Percentiles rank a stretch among this genome's conserved stretches.
Conservation (phyloP, 257 asterid species). For the Scutellaria barbata region DNA sequence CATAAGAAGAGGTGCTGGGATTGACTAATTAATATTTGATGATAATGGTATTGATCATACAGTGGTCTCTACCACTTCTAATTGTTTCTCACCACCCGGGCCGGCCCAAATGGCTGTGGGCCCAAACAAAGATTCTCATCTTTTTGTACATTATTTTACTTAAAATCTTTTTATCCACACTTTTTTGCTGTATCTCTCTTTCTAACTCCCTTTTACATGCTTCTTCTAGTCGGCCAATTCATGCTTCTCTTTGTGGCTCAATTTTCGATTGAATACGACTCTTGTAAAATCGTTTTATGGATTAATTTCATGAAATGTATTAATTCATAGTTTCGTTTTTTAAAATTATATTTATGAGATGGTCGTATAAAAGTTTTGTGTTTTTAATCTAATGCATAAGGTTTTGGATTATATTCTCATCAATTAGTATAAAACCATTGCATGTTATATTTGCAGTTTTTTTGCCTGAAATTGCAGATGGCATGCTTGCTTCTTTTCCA, state of each 20-base stretch:
- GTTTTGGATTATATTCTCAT: too few species aligned
- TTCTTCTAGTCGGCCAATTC: neutral
- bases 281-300: neutral
- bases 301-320: too few species aligned
- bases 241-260: neutral
- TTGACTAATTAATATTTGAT: neutral
- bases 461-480: neutral
- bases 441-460: neutral
- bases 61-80: slow-evolving; percentile 36
- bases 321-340: neutral
- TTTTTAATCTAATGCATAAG: too few species aligned
- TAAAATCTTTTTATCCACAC: neutral
- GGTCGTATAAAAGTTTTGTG: too few species aligned
- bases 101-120: slow-evolving; percentile 41
- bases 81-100: slow-evolving; percentile 42
- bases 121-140: slow-evolving; percentile 35
- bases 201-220: slow-evolving; percentile 2
- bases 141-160: slow-evolving; percentile 20
- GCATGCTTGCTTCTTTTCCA: slow-evolving; percentile 17
- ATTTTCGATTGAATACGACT: too few species aligned
- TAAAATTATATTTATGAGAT: too few species aligned
- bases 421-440: neutral
- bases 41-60: slow-evolving; percentile 31
- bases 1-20: too few species aligned
- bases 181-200: slow-evolving; percentile 25